Evolutionary conservation across 2,329 filamentous ascomycete genomes (phyloP).

Genomic region (Aureobasidium musti): DNA sequence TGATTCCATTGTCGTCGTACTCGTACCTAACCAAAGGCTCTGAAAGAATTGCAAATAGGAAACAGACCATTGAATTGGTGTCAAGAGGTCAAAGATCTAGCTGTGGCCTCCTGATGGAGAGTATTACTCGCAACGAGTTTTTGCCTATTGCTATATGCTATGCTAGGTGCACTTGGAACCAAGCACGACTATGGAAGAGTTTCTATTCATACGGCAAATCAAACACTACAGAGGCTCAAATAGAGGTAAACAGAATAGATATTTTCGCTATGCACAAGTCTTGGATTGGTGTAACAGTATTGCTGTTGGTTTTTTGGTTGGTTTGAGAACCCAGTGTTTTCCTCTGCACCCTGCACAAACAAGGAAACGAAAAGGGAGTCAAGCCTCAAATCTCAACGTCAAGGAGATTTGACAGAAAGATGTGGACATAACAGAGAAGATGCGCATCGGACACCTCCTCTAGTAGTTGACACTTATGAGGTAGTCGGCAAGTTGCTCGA

Average conservation of each 20-base stretch:
- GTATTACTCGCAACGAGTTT: no score
- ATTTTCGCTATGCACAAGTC: conserved; percentile 29
- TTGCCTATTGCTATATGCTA: no score
- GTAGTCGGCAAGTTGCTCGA: conserved; percentile 86
- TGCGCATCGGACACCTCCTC: conserved; percentile 32
- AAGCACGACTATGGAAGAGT: not conserved
- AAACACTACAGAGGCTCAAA: not conserved
- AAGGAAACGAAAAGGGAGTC: conserved; percentile 21
- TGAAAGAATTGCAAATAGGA: no score
- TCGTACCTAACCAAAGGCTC: no score
- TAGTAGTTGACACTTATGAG: conserved; percentile 78
- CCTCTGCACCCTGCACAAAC: conserved; percentile 27
- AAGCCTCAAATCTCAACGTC: conserved; percentile 21
- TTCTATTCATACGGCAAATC: not conserved
- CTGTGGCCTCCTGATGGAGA: no score
- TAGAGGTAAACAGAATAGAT: conserved; percentile 12
- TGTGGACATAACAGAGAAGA: not conserved
- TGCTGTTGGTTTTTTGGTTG: conserved; percentile 11
- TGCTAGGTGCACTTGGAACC: not conserved
- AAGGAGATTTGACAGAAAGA: conserved; percentile 17
- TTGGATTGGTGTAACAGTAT: conserved; percentile 16
- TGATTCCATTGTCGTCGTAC: not conserved
- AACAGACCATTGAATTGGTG: no score
- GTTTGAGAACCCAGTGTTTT: not conserved
- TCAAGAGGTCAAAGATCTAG: no score